Conservation (phyloP, 352 stramenopile genomes). For the Blastocystis sp. region DNA sequence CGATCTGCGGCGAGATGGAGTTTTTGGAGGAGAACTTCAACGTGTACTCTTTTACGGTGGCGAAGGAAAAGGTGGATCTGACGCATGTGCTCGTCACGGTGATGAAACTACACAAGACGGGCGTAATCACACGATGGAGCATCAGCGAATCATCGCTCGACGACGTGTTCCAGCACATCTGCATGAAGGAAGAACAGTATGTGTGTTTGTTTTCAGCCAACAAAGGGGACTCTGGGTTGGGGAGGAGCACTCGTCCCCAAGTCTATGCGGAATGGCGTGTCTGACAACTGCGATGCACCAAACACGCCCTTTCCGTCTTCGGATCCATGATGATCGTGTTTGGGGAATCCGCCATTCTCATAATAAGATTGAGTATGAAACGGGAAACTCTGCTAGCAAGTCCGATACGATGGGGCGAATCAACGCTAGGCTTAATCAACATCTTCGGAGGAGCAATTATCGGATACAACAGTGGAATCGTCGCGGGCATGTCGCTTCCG, state of each 20-base stretch:
- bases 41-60: slow-evolving; percentile 21
- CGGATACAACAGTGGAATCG: slow-evolving; percentile 58
- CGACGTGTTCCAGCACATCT: slow-evolving; percentile 72
- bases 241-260: too few species aligned
- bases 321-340: too few species aligned
- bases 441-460: slow-evolving; percentile 61
- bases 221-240: too few species aligned
- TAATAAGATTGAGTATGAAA: too few species aligned
- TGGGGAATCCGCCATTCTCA: too few species aligned
- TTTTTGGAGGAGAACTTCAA: slow-evolving; percentile 60
- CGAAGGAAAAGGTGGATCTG: neutral
- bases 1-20: slow-evolving; percentile 23
- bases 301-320: too few species aligned
- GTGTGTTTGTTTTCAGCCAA: too few species aligned
- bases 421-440: slow-evolving; percentile 44
- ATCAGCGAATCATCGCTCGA: slow-evolving; percentile 70
- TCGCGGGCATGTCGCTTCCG: slow-evolving; percentile 45
- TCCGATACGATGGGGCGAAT: too few species aligned
- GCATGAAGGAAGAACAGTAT: slow-evolving; percentile 25
- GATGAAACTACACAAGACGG: slow-evolving; percentile 17
- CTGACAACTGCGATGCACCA: too few species aligned
- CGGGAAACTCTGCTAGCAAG: too few species aligned
- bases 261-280: too few species aligned
- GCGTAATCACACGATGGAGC: slow-evolving; percentile 55
- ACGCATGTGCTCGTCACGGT: slow-evolving; percentile 42